phyloP scores from a whole-genome alignment of 2,329 filamentous ascomycete species.

The Ciborinia camelliae region DNA sequence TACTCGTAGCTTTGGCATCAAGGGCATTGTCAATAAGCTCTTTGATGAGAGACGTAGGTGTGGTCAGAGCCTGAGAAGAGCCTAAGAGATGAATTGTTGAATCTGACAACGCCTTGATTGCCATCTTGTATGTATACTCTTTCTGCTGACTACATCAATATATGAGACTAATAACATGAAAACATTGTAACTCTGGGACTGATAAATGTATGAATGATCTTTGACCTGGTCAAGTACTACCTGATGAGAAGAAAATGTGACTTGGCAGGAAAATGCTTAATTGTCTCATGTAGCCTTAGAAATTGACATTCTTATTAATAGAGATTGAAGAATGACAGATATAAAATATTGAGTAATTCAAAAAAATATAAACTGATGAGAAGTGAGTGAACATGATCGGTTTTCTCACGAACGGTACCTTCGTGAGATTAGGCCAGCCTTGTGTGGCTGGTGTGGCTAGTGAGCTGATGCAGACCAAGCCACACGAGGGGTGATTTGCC shows the following conservation, averaged over 20 bases:
- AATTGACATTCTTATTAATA: neutral
- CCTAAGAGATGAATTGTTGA: conserved; percentile 55
- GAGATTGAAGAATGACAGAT: neutral
- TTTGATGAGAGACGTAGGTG: conserved; percentile 63
- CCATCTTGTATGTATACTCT: conserved; percentile 29
- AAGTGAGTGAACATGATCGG: neutral
- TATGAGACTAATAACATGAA: neutral
- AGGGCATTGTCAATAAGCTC: conserved; percentile 76
- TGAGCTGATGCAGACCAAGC: neutral
- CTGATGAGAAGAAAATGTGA: neutral
- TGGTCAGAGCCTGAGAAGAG: conserved; percentile 57
- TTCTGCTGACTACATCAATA: neutral
- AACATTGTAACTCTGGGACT: neutral
- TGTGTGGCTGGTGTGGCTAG: conserved; percentile 5
- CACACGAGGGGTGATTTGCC: conserved; percentile 12
- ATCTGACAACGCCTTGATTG: conserved; percentile 47
- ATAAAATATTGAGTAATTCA: neutral
- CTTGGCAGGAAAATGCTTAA: neutral
- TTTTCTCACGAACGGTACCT: neutral
- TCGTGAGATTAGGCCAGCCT: neutral
- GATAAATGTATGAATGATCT: neutral
- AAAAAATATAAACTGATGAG: neutral
- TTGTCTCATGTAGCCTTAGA: neutral
- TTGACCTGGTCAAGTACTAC: neutral
- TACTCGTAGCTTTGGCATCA: conserved; percentile 63